Evolutionary conservation across 1,284 basidiomycete genomes (phyloP).

Genomic region (Rhodotorula glutinis): DNA sequence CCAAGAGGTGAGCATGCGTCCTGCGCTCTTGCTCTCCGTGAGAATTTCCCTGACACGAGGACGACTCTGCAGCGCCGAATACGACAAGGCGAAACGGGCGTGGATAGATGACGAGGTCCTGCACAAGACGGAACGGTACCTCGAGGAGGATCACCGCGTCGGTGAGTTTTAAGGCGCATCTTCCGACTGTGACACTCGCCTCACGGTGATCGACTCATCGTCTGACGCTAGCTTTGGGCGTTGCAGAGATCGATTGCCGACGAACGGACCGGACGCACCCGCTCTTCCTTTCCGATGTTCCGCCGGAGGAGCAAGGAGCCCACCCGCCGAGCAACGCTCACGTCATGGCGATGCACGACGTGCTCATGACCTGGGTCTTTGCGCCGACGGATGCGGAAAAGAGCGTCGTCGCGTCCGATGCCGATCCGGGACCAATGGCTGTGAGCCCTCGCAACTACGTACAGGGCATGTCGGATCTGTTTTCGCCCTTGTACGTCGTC

Average conservation of each 20-base stretch:
- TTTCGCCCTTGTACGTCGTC: slow-evolving; percentile 88
- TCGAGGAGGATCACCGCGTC: slow-evolving; percentile 46
- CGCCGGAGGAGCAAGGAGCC: slow-evolving; percentile 21
- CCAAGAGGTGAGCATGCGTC: slow-evolving; percentile 58
- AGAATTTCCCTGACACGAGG: too few relatives aligned
- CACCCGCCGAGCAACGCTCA: slow-evolving; percentile 53
- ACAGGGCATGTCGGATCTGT: slow-evolving; percentile 96
- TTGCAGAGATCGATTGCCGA: slow-evolving; percentile 88
- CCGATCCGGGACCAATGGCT: background rate
- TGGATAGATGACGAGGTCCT: slow-evolving; percentile 77
- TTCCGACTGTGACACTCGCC: background rate
- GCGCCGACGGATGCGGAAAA: background rate
- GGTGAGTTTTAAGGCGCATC: slow-evolving; percentile 18
- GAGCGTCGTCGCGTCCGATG: background rate
- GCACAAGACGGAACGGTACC: slow-evolving; percentile 43
- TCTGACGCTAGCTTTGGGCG: slow-evolving; percentile 12
- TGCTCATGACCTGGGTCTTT: slow-evolving; percentile 86
- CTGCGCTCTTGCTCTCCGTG: too few relatives aligned
- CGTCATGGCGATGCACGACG: slow-evolving; percentile 69
- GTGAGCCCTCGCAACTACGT: slow-evolving; percentile 64
- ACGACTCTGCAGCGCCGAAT: slow-evolving; percentile 56
- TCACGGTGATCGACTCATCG: too few relatives aligned
- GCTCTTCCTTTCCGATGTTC: slow-evolving; percentile 60
- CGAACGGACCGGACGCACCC: slow-evolving; percentile 91
- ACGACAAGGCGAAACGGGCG: slow-evolving; percentile 65